These are phyloP conservation scores for Cordyceps militaris DNA, from an alignment of 2,329 filamentous ascomycete species.

Conservation along the genomic window DNA sequence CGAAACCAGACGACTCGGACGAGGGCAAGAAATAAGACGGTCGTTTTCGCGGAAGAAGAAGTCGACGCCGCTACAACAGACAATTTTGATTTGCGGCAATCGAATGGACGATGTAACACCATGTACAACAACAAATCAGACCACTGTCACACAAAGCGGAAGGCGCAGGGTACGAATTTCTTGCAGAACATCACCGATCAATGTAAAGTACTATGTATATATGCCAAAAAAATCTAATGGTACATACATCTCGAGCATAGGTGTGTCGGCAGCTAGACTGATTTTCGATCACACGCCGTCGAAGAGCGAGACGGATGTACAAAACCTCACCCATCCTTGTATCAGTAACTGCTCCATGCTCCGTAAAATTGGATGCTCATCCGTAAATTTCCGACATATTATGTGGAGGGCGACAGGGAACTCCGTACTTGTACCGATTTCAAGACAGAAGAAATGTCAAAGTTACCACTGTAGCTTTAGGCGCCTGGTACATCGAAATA, in stretches of 20 bases:
- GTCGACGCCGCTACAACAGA: background rate
- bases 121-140: constrained; percentile 5
- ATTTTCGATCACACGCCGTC: background rate
- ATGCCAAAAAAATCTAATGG: background rate
- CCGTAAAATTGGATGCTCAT: too few species aligned
- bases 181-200: background rate
- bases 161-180: background rate
- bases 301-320: background rate
- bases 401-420: background rate
- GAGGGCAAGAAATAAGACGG: constrained; percentile 17
- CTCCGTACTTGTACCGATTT: background rate
- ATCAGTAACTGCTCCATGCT: too few species aligned
- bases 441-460: background rate
- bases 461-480: background rate
- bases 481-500: background rate
- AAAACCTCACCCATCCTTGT: background rate
- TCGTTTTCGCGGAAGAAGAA: background rate
- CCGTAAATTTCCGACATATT: background rate
- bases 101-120: background rate
- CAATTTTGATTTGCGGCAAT: background rate
- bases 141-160: background rate
- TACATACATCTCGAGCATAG: background rate
- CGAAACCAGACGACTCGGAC: constrained; percentile 16
- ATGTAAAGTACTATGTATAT: background rate
- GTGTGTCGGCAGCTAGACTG: too few species aligned